Base-by-base conservation (phyloP, 164 flowering plant genomes). In the Vitis rotundifolia region DNA sequence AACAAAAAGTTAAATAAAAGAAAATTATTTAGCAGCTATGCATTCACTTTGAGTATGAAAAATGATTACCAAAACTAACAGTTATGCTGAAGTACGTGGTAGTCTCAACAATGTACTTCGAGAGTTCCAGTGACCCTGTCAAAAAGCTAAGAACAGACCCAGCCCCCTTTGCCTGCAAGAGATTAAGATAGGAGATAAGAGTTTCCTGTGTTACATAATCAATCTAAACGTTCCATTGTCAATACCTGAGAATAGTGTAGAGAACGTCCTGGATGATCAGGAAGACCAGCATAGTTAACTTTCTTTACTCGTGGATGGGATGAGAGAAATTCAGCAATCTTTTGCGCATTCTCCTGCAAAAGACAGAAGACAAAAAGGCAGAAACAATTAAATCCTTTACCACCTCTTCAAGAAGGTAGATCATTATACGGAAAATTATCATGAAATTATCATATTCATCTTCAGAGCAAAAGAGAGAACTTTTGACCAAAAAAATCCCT, bases 241-340 rank as follows among this genome's bases (percentile, higher is more conserved):
- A 29, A 53, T 76, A 91, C 99, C 98, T 94, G 97, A 70, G 97
- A 88, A 71, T 79, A 93, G 67, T 96, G 99, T 63, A 96, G 79
- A n/a, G 90, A 78, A 53, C 79, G 89, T 55, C 97, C 95, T 62
- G 97, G 97, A 84, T 96, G 98, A 71, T 49, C 81, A 49, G 91
- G 90, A 79, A 93, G 97, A 73, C 97, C 99, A 51, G 98, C 97
- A 81, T 93, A 96, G 78, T 89, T 83, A 16, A 96, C 97, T 78
- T 75, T 85, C 83, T 82, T 91, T 71, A 96, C 97, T 63, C 83
- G 82, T 28, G 97, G 95, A 80, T 96, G 93, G 64, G 90, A 75
- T 12, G 89, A 67, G 22, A 96, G 94, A 76, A 89, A 96, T 61
- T 93, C 95, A 57, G 99, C 98, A 71, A 96, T 91, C 79, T 89